These are phyloP conservation scores for Botrytis sinoallii DNA, from an alignment of 2,329 filamentous ascomycete species.

Conservation along the genomic window DNA sequence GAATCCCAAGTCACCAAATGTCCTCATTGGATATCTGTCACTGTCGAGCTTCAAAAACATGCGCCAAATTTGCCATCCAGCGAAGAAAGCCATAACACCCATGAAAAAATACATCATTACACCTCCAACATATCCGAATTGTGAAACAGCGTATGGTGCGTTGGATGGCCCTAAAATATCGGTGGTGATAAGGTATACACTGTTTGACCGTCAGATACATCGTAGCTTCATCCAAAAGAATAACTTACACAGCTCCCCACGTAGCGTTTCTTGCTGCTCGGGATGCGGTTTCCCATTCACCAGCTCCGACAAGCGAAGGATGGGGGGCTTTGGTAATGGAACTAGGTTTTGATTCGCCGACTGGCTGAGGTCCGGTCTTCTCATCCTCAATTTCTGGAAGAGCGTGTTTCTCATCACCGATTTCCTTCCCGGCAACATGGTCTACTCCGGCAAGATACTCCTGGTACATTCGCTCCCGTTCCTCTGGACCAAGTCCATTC, in stretches of 20 bases:
- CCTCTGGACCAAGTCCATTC: conserved; percentile 21
- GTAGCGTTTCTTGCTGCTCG: conserved; percentile 46
- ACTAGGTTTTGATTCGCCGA: background rate
- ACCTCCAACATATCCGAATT: conserved; percentile 18
- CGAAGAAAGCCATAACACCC: conserved; percentile 27
- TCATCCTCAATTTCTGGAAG: background rate
- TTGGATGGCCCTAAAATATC: conserved; percentile 26
- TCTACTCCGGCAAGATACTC: conserved; percentile 2
- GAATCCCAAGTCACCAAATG: conserved; percentile 41
- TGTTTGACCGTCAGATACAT: background rate
- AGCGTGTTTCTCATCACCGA: conserved; percentile 15
- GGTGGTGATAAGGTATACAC: conserved; percentile 34
- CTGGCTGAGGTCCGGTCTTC: background rate
- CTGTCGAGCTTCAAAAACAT: conserved; percentile 30
- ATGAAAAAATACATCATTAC: conserved; percentile 26
- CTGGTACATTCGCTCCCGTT: conserved; percentile 28
- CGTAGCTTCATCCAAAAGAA: background rate
- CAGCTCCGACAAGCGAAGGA: background rate
- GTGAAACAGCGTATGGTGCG: conserved; percentile 15
- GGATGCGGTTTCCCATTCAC: conserved; percentile 47
- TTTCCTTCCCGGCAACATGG: conserved; percentile 14
- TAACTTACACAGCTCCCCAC: conserved; percentile 42
- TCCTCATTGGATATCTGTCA: conserved; percentile 24
- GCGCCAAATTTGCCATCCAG: conserved; percentile 28
- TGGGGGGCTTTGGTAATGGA: background rate